Evolutionary conservation across 148 eudicot species (phyloP), one percentile per base, ranked within the genome.

Genomic region (Selenicereus undatus): DNA sequence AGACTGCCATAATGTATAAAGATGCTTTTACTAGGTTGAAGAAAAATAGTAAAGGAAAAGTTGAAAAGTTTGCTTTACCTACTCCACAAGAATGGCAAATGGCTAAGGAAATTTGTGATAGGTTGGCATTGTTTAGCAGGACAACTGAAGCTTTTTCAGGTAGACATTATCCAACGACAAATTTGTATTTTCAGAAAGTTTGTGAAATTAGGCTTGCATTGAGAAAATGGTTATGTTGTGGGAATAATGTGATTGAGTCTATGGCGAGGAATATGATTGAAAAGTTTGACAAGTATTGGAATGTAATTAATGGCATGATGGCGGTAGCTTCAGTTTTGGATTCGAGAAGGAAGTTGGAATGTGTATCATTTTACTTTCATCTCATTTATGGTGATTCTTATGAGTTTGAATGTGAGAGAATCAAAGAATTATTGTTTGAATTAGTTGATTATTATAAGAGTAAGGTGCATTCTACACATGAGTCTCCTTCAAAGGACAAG

Each of bases 381-480:
- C 30, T 6, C 17, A 18, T 79, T 24, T 36, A 71, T 36, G 70
- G n/a, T 32, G 69, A 79, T 32, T 8, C 6, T 13, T 5, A 20
- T 79, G 76, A 79, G 8, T 32, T 5, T 72, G 70, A 79, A 39
- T 71, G 54, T 54, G 54, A 79, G 2, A 79, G 42, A 29, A 29
- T 32, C 7, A 72, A 26, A 14, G n/a, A n/a, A n/a, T n/a, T 71
- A 5, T 39, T 71, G 20, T 12, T 54, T 35, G 66, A 71, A 5
- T 79, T 71, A 36, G 76, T 56, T 71, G 27, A 12, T n/a, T 35
- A 71, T 12, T 71, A 79, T 45, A 45, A 71, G 69, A 52, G 20
- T 5, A 27, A 45, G 66, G 48, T 50, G 8, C 3, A 12, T 16
- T 32, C 32, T 32, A 32, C 32, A 32, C 73, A 70, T 32, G 14